Percentiles rank a stretch among this genome's conserved stretches.
These are phyloP conservation scores for Stemphylium beticola DNA, from an alignment of 2,329 filamentous ascomycete genomes.

Conservation along the genomic window DNA sequence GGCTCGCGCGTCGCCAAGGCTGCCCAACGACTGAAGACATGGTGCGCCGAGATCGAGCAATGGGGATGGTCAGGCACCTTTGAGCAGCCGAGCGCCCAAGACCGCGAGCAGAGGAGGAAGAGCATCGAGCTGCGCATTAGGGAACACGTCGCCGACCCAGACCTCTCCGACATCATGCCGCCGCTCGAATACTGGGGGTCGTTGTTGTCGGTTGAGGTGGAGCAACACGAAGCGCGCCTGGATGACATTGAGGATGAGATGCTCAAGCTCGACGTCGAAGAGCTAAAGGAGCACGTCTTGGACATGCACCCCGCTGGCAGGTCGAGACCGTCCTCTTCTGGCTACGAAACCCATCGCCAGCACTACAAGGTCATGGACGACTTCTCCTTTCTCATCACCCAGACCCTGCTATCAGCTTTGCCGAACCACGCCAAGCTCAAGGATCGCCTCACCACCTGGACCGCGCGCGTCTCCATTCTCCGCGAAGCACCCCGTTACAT, in stretches of 20 bases:
- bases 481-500: conserved; percentile 75
- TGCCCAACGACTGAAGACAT: conserved; percentile 73
- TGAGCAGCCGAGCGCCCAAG: conserved; percentile 47
- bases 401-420: conserved; percentile 86
- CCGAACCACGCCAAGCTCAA: conserved; percentile 79
- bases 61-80: conserved; percentile 65
- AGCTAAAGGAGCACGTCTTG: conserved; percentile 87
- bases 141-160: conserved; percentile 37
- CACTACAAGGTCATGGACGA: conserved; percentile 80
- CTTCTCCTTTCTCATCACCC: conserved; percentile 86
- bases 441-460: conserved; percentile 78
- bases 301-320: conserved; percentile 70
- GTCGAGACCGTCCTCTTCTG: conserved; percentile 54
- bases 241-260: conserved; percentile 74
- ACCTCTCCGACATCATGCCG: conserved; percentile 27
- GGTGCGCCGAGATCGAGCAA: conserved; percentile 73
- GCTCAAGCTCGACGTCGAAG: conserved; percentile 76
- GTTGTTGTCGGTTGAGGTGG: conserved; percentile 68
- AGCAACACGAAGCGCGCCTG: conserved; percentile 73
- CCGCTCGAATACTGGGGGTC: conserved; percentile 70
- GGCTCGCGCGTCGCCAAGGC: conserved; percentile 73
- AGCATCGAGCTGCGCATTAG: conserved; percentile 42
- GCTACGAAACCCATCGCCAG: conserved; percentile 37
- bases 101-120: conserved; percentile 33
- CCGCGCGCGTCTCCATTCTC: conserved; percentile 74